These are phyloP conservation scores for Bruguiera hainesii DNA, from an alignment of 441 rosid genomes.

Conservation along the genomic window DNA sequence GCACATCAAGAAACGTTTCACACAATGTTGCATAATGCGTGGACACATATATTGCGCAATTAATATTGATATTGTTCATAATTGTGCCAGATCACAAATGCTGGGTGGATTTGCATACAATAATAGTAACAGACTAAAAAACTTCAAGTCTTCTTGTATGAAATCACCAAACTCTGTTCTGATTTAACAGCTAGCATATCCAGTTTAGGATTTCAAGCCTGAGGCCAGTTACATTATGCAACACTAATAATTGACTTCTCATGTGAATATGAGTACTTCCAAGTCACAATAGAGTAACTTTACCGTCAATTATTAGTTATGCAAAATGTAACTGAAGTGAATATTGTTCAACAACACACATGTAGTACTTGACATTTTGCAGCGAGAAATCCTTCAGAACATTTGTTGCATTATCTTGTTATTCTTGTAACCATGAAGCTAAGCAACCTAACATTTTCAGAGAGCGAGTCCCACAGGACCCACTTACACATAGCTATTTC, in stretches of 20 bases:
- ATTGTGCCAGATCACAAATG: background rate
- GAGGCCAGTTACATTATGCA: too few species aligned
- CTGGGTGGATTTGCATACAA: background rate
- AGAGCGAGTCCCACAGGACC: background rate
- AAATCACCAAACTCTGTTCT: too few species aligned
- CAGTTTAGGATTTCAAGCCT: too few species aligned
- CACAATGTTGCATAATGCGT: background rate
- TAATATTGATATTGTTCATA: background rate
- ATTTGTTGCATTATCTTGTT: background rate
- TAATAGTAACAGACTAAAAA: background rate
- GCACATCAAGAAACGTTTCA: constrained; percentile 11
- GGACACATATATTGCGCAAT: background rate
- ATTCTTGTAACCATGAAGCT: background rate
- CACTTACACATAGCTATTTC: background rate
- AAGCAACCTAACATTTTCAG: background rate
- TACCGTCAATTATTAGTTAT: too few species aligned
- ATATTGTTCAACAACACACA: too few species aligned
- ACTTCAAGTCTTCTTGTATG: too few species aligned
- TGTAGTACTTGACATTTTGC: too few species aligned
- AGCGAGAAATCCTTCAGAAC: too few species aligned
- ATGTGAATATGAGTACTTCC: background rate
- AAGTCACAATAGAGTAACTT: too few species aligned
- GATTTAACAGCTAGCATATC: too few species aligned
- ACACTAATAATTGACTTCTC: background rate
- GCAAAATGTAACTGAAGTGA: too few species aligned